These are phyloP conservation scores for Prunus yedoensis DNA, from an alignment of 331 rosid species.

Conservation along the genomic window DNA sequence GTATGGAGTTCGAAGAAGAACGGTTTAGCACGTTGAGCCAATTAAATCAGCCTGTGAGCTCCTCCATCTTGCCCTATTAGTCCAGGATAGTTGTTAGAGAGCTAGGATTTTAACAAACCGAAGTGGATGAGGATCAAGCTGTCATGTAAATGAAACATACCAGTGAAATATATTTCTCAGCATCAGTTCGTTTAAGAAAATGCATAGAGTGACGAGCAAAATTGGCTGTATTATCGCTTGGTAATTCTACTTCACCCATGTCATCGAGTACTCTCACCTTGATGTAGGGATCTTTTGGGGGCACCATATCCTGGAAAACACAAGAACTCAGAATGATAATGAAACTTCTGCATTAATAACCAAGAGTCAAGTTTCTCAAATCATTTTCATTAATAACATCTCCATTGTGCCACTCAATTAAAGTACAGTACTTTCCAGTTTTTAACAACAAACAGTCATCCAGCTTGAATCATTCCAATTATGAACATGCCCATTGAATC, in stretches of 20 bases:
- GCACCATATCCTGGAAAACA: constrained; percentile 85
- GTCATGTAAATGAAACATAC: constrained; percentile 33
- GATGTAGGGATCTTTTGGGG: constrained; percentile 93
- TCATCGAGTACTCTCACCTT: constrained; percentile 89
- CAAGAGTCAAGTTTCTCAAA: constrained; percentile 5
- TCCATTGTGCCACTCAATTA: not conserved
- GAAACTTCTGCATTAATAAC: not conserved
- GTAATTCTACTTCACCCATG: constrained; percentile 70
- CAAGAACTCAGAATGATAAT: constrained; percentile 21
- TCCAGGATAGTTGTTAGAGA: constrained; percentile 9
- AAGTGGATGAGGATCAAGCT: constrained; percentile 10
- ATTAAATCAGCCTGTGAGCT: constrained; percentile 54
- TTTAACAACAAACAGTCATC: constrained; percentile 4
- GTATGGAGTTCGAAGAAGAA: not conserved
- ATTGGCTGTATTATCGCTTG: constrained; percentile 75
- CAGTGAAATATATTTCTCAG: constrained; percentile 70
- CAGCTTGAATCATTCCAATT: not conserved
- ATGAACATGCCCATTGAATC: not conserved
- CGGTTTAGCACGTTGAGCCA: not conserved
- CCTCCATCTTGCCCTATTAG: constrained; percentile 91
- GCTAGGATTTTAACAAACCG: constrained; percentile 9
- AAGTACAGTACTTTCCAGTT: not conserved
- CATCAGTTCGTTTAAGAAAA: constrained; percentile 89
- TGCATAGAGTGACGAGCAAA: constrained; percentile 83
- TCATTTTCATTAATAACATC: not conserved